Evolutionary conservation across 768 basidiomycete genomes (phyloP).

Genomic region (Lactifluus piperatus): DNA sequence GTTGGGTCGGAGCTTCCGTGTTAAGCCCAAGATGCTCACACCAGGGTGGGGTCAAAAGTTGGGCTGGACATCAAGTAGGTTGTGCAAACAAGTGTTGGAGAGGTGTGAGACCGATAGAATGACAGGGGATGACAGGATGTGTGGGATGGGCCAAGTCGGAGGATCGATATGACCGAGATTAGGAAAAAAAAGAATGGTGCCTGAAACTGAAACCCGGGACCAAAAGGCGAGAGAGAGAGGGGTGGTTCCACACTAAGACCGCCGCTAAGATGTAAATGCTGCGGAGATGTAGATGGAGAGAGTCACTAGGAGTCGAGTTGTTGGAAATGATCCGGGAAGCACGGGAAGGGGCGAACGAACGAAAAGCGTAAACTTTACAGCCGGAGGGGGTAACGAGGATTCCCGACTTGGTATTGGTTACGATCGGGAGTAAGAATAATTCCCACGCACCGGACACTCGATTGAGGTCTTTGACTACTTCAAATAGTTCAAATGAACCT

Average conservation of each 20-base stretch:
- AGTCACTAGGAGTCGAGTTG: too few relatives aligned
- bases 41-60: too few relatives aligned
- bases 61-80: too few relatives aligned
- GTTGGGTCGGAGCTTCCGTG: not conserved
- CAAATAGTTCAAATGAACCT: constrained; percentile 5
- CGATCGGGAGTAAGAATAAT: not conserved
- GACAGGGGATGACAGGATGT: not conserved
- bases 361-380: not conserved
- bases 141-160: not conserved
- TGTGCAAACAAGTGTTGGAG: too few relatives aligned
- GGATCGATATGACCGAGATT: not conserved
- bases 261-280: not conserved
- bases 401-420: not conserved
- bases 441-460: not conserved
- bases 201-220: not conserved
- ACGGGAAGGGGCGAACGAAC: not conserved
- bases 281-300: too few relatives aligned
- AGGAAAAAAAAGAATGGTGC: too few relatives aligned
- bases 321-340: not conserved
- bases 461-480: constrained; percentile 12
- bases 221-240: too few relatives aligned
- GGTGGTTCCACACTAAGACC: not conserved
- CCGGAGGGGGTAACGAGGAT: not conserved
- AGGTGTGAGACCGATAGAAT: not conserved
- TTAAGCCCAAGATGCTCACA: not conserved